Conservation (phyloP, 176 grass and related monocot genomes). For the Miscanthus lutarioriparius region DNA sequence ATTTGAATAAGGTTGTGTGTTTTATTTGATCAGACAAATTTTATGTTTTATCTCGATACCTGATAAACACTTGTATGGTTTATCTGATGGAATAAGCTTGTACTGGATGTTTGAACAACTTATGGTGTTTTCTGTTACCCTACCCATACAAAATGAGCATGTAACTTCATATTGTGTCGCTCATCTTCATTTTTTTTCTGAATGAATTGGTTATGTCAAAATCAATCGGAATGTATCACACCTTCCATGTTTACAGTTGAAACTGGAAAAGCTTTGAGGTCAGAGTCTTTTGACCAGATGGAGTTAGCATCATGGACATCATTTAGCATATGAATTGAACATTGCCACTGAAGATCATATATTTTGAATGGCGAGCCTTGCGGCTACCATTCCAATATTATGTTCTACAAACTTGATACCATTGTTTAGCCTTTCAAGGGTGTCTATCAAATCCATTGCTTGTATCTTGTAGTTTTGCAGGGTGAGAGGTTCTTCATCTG, state of each 20-base stretch:
- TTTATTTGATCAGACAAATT: not conserved
- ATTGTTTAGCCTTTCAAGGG: slow-evolving; percentile 57
- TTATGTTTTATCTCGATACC: not conserved
- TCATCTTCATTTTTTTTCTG: not conserved
- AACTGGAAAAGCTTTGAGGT: slow-evolving; percentile 6
- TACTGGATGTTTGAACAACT: not conserved
- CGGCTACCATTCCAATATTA: slow-evolving; percentile 78
- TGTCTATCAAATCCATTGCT: slow-evolving; percentile 80
- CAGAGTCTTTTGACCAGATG: not conserved
- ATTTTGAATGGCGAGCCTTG: slow-evolving; percentile 88
- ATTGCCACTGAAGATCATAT: slow-evolving; percentile 33
- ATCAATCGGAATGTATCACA: not conserved
- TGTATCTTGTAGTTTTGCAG: slow-evolving; percentile 73
- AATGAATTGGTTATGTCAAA: not conserved
- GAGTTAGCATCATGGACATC: slow-evolving; percentile 15
- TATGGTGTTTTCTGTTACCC: not conserved
- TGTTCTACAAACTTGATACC: slow-evolving; percentile 61
- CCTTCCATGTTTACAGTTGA: not conserved
- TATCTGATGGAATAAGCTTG: slow-evolving; percentile 16
- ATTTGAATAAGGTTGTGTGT: not conserved
- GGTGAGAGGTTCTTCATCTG: slow-evolving; percentile 57
- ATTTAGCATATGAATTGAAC: slow-evolving; percentile 12
- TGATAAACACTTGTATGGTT: slow-evolving; percentile 1
- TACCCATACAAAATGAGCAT: not conserved
- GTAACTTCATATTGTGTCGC: not conserved